A percentile compares a stretch with the other conserved stretches of the same genome.
phyloP scores from a whole-genome alignment of 164 flowering plant species.

The Taxillus chinensis region DNA sequence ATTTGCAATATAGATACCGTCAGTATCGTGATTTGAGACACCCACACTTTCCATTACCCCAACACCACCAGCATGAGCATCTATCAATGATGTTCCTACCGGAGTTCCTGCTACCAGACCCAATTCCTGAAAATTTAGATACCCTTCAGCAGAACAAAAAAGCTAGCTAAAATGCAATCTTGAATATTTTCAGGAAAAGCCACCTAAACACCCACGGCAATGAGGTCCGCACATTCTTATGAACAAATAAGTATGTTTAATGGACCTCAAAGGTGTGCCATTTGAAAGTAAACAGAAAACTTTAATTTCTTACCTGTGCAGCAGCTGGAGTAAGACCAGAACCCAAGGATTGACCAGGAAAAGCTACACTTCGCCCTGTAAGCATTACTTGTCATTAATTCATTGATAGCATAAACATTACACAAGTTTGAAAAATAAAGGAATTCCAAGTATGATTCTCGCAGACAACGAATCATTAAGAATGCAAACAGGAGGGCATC shows the following conservation, averaged over 20 bases:
- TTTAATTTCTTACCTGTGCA: slow-evolving; percentile 83
- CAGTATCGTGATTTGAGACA: slow-evolving; percentile 25
- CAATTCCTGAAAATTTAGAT: slow-evolving; percentile 54
- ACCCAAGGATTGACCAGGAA: slow-evolving; percentile 96
- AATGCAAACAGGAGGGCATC: no score
- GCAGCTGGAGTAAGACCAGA: slow-evolving; percentile 82
- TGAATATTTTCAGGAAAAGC: slow-evolving; percentile 8
- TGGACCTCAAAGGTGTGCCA: slow-evolving; percentile 37
- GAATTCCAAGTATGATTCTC: neutral
- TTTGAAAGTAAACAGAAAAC: slow-evolving; percentile 29
- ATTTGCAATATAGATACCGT: slow-evolving; percentile 27
- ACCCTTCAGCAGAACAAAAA: slow-evolving; percentile 7
- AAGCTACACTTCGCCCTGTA: slow-evolving; percentile 98
- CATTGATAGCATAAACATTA: neutral
- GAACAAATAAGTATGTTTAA: slow-evolving; percentile 16
- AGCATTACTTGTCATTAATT: slow-evolving; percentile 2
- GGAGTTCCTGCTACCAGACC: slow-evolving; percentile 76
- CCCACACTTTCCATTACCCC: slow-evolving; percentile 87
- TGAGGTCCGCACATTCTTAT: slow-evolving; percentile 4
- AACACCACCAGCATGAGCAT: slow-evolving; percentile 99
- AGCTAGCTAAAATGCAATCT: slow-evolving; percentile 1
- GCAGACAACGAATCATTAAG: no score
- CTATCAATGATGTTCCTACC: slow-evolving; percentile 87
- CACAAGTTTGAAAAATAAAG: neutral
- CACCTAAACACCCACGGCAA: slow-evolving; percentile 16